Evolutionary conservation across 2,329 filamentous ascomycete species (phyloP).

Genomic region (Fusarium sp.): DNA sequence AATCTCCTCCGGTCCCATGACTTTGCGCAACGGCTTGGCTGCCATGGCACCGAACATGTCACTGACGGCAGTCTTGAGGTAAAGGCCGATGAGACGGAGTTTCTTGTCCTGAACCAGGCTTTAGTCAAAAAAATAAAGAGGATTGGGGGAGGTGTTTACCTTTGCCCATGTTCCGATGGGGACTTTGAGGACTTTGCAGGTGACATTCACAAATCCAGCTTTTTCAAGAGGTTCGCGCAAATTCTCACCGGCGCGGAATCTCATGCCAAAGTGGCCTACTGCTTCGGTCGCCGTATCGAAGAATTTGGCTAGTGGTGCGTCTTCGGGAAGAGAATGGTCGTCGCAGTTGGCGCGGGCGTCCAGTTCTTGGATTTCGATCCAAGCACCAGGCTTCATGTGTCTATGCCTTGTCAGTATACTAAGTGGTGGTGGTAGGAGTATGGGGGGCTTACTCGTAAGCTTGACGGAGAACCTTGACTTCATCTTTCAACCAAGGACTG

Average conservation of each 20-base stretch:
- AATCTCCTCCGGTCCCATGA: conserved; percentile 33
- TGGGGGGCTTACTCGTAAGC: conserved; percentile 19
- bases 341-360: conserved; percentile 53
- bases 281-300: conserved; percentile 37
- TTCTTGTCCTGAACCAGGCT: conserved; percentile 25
- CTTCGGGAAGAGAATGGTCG: conserved; percentile 51
- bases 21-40: conserved; percentile 33
- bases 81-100: conserved; percentile 31
- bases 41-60: conserved; percentile 44
- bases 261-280: conserved; percentile 49
- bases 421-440: not conserved
- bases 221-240: conserved; percentile 21
- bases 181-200: conserved; percentile 36
- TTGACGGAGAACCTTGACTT: conserved; percentile 29
- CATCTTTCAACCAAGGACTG: conserved; percentile 37
- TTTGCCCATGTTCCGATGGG: conserved; percentile 41
- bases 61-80: conserved; percentile 30
- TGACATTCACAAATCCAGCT: conserved; percentile 33
- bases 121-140: not conserved
- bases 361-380: conserved; percentile 51
- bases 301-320: conserved; percentile 47
- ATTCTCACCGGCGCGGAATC: conserved; percentile 43
- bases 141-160: not conserved
- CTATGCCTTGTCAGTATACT: not conserved
- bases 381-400: conserved; percentile 34